Evolutionary conservation across 805 yeast species (phyloP), one percentile per base, ranked within the genome.

Genomic region (Starmerella ratchasimensis): DNA sequence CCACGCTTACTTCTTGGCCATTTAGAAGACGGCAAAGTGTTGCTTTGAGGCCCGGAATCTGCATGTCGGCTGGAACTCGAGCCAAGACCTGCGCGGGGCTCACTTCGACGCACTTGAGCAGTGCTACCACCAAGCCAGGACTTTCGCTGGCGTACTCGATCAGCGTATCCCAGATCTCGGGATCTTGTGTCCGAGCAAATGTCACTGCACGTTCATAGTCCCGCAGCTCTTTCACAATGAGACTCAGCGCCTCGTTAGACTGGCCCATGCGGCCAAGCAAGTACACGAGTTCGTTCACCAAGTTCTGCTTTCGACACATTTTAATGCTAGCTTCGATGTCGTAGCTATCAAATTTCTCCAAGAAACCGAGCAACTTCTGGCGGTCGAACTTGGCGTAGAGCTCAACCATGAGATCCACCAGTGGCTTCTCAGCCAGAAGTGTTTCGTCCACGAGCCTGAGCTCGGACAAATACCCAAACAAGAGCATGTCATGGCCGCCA

Each of bases 221-320:
- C 38, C 76, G 67, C 36, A 86, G 59, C 48, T 80, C 69, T 45
- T 80, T 78, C 28, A 84, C 74, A 13, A 90, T 83, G 30, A 90
- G 62, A 40, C 65, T 68, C 49, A 88, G 59, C 0, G 97, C 97
- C 43, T 72, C 69, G 43, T 68, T 68, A 39, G 76, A 73, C 47
- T 80, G 80, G 1, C 98, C 97, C 19, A 80, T 75, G 49, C 74
- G 72, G 4, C 94, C 93, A 43, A 82, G 66, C 22, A 90, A 58
- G 51, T 73, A 84, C 0, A 90, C 93, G 28, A 84, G 63, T 51
- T 88, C 97, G 28, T 76, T 72, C 28, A 65, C 67, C 28, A 69
- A 65, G 1, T 65, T 65, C 17, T 65, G 60, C 9, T 54, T 41
- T 42, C 74, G 74, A 50, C 93, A 81, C 1, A 77, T 55, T 11